Evolutionary conservation across 1,284 basidiomycete species (phyloP), one percentile per base, ranked within the genome.

Genomic region (Cystobasidium sp.): DNA sequence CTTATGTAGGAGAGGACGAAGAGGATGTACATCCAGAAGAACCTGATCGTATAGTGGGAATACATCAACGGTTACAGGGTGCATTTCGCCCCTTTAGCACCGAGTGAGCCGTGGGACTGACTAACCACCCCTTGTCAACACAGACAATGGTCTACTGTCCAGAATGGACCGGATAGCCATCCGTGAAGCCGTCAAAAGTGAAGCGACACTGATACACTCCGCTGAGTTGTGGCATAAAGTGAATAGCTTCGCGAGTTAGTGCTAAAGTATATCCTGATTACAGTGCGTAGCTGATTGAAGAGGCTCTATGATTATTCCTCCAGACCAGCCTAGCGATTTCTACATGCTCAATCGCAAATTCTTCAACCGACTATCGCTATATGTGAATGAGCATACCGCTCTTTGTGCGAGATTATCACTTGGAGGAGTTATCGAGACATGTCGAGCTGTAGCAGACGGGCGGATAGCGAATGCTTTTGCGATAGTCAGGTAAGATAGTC

Each of bases 341-440:
- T 20, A 55, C 41, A 16, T 37, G 6, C n/a, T 65, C 6, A 55
- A 73, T 78, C 75, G 79, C 71, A 85, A 86, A 16, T 94, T 91
- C 81, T 97, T 96, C 82, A 92, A 94, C 67, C 88, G 89, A 47
- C 84, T 95, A 24, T 98, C 95, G 18, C 88, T 99, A 18, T 99
- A 98, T 83, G 90, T 98, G 69, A 92, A 92, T 84, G 87, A 88
- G 58, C 88, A 89, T 53, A 97, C 97, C 0, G 91, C 94, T 0
- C 86, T 88, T 58, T 89, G 92, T 47, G 95, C 97, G 6, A 86
- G 89, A 24, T 83, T 99, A 39, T 96, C 94, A 74, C 95, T 93
- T 79, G 97, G 97, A 0, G 94, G 96, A 16, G 94, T 95, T 65
- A 91, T 99, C 78, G 93, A 97, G 82, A 91, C 94, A 7, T 88